These are phyloP conservation scores for Parastagonospora nodorum DNA, from an alignment of 2,329 filamentous ascomycete genomes.

Conservation along the genomic window DNA sequence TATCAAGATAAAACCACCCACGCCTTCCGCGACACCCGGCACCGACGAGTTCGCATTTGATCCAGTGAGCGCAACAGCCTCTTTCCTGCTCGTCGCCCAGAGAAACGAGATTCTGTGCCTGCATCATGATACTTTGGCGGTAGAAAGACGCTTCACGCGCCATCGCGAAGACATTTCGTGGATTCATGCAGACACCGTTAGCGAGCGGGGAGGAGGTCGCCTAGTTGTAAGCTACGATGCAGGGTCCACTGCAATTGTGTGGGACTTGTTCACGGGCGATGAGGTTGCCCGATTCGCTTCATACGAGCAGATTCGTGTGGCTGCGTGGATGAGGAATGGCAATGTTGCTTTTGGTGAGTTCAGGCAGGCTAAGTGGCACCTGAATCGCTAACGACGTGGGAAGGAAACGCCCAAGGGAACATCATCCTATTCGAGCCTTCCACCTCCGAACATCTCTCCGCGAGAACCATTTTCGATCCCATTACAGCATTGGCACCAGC, in stretches of 20 bases:
- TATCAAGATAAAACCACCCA: conserved; percentile 47
- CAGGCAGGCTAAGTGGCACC: conserved; percentile 1
- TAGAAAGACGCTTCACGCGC: conserved; percentile 83
- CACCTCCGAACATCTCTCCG: conserved; percentile 89
- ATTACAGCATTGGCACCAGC: conserved; percentile 92
- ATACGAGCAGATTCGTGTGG: conserved; percentile 83
- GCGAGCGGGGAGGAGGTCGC: conserved; percentile 81
- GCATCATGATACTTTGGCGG: conserved; percentile 88
- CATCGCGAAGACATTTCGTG: conserved; percentile 84
- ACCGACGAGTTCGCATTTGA: conserved; percentile 67
- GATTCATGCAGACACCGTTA: conserved; percentile 88
- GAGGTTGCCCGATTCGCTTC: conserved; percentile 92
- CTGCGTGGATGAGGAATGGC: conserved; percentile 95
- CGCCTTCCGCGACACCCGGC: conserved; percentile 51
- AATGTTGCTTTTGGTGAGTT: conserved; percentile 93
- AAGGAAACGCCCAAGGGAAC: conserved; percentile 90
- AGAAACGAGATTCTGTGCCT: conserved; percentile 82
- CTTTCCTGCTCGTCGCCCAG: conserved; percentile 87
- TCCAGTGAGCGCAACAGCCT: conserved; percentile 87
- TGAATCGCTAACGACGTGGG: conserved; percentile 13
- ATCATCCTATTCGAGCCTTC: conserved; percentile 93
- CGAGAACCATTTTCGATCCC: conserved; percentile 90
- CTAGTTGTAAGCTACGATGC: conserved; percentile 92
- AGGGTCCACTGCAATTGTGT: conserved; percentile 90
- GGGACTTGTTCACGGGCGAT: conserved; percentile 91